Conservation (phyloP, 78 protist species). For the Dictyostelium citrinum region DNA sequence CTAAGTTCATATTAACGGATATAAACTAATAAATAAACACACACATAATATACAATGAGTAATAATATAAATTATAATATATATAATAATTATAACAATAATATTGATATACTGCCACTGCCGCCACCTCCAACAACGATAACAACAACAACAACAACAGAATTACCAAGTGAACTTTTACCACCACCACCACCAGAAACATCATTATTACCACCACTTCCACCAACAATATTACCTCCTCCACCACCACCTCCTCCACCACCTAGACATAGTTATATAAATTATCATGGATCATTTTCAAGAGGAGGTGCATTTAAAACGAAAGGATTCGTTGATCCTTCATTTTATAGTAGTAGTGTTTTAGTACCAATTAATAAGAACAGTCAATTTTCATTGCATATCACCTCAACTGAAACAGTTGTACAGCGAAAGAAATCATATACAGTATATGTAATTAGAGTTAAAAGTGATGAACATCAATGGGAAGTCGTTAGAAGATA, state of each 20-base stretch:
- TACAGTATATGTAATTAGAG: conserved; percentile 66
- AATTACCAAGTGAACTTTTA: too few relatives aligned
- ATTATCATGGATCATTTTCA: conserved; percentile 34
- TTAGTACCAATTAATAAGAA: conserved; percentile 42
- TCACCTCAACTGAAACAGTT: conserved; percentile 50
- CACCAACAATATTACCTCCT: not conserved
- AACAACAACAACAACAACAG: not conserved
- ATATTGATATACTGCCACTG: not conserved
- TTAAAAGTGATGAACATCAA: conserved; percentile 17
- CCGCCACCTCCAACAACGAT: not conserved
- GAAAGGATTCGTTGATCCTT: conserved; percentile 10
- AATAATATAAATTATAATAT: not conserved
- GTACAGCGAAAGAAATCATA: conserved; percentile 21
- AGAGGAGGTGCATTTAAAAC: conserved; percentile 51
- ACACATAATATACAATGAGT: not conserved
- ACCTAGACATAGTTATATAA: not conserved
- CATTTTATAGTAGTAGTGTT: conserved; percentile 30
- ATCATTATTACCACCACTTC: not conserved
- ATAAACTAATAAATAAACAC: not conserved
- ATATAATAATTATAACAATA: not conserved
- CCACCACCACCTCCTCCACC: not conserved
- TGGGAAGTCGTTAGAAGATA: conserved; percentile 68
- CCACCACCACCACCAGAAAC: too few relatives aligned
- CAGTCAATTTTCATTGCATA: conserved; percentile 12
- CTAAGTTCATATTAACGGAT: not conserved